Conservation (phyloP, 805 yeast genomes). For the Grigorovia jiainica region DNA sequence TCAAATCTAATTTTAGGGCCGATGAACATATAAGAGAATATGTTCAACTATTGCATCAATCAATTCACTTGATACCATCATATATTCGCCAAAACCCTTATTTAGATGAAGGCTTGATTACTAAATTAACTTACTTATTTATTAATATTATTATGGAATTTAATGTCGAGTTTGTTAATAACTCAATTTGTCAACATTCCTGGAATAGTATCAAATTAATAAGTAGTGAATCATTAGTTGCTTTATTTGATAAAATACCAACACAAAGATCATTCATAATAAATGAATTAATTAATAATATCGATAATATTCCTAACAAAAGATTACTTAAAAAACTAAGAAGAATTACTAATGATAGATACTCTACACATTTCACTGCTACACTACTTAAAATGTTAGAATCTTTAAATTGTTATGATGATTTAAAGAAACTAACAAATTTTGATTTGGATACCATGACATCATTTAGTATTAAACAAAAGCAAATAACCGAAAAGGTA, state of each 20-base stretch:
- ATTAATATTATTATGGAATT: conserved; percentile 18
- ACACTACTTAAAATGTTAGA: conserved; percentile 21
- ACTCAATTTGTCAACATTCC: conserved; percentile 9
- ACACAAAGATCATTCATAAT: conserved; percentile 54
- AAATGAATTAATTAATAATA: conserved; percentile 46
- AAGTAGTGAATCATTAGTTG: conserved; percentile 21
- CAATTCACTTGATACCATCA: conserved; percentile 14
- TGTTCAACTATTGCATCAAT: conserved; percentile 11
- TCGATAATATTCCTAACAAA: conserved; percentile 40
- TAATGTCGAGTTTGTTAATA: conserved; percentile 7
- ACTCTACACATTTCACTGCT: conserved; percentile 22
- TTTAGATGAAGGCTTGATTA: conserved; percentile 43
- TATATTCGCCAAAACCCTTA: conserved; percentile 17
- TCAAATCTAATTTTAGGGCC: conserved; percentile 15
- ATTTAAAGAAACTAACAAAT: neutral
- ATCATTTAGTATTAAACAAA: conserved; percentile 1
- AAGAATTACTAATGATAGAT: conserved; percentile 9
- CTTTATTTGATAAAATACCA: conserved; percentile 33
- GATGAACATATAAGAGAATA: conserved; percentile 5
- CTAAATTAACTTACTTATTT: conserved; percentile 48
- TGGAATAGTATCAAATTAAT: conserved; percentile 16
- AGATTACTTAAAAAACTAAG: conserved; percentile 28
- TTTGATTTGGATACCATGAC: conserved; percentile 1
- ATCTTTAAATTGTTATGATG: conserved; percentile 13
- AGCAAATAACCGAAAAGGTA: conserved; percentile 3